Evolutionary conservation across 495 filamentous ascomycete species (phyloP), one percentile per base, ranked within the genome.

Genomic region (Podospora fimiseda): DNA sequence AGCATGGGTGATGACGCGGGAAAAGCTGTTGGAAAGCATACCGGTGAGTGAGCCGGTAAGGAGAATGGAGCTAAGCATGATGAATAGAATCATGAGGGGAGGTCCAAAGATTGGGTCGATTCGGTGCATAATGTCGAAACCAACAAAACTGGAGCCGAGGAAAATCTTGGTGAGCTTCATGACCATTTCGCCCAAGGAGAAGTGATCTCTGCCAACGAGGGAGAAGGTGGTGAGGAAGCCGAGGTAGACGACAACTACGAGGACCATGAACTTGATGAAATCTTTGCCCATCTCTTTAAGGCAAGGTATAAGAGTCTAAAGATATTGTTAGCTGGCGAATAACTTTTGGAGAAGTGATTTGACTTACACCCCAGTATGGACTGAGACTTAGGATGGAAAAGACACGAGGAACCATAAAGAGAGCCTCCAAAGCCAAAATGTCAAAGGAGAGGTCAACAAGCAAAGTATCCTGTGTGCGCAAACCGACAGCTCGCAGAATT

Each of bases 221-320:
- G 88, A 86, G 62, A 96, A 96, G 0, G 90, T 96, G 0, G 92
- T 95, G 22, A 96, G 70, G 72, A 96, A 97, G 53, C 91, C 90
- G 51, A 76, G 59, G 62, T 94, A 95, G 57, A 95, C 71, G 50
- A 96, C 82, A 43, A 86, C 70, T 18, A 97, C 88, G n/a, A 96
- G 76, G 11, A 88, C 83, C 63, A 92, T 80, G 67, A 96, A 96
- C 56, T 92, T 92, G 60, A 93, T 68, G 61, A 95, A 95, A 53
- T 93, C 88, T 70, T 90, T 95, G 16, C 89, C 90, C 89, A 93
- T 93, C 69, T 93, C 89, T 66, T 90, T 92, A 44, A 95, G 75
- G 56, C 90, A 90, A 2, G 89, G 90, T 51, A 95, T 90, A 70
- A 81, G 55, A 4, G 69, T 70, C 52, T 67, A 27, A 3, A 22